Percentiles rank a stretch among this genome's conserved stretches.
Evolutionary conservation across 2,329 filamentous ascomycete genomes (phyloP).

Genomic region (Colletotrichum sp.): DNA sequence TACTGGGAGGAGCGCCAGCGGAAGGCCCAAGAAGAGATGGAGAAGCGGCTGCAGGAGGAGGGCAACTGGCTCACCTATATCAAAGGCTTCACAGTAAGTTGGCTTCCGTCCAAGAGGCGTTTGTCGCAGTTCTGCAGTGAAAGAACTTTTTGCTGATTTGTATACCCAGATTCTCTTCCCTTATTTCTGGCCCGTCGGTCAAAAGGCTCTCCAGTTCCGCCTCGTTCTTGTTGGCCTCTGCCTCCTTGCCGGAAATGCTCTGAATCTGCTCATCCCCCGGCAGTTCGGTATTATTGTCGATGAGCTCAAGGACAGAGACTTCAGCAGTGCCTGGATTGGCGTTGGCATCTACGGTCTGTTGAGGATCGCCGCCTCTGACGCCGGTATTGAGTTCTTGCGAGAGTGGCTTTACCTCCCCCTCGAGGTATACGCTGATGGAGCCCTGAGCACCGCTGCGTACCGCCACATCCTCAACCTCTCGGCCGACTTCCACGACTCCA

Average conservation of each 20-base stretch:
- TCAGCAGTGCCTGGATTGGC: constrained; percentile 51
- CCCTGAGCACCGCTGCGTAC: constrained; percentile 59
- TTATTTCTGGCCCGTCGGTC: constrained; percentile 77
- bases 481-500: constrained; percentile 66
- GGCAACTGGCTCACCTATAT: constrained; percentile 81
- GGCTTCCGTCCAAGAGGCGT: not conserved
- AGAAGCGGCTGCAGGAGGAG: constrained; percentile 73
- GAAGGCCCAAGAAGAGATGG: constrained; percentile 61
- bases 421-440: constrained; percentile 60
- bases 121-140: not conserved
- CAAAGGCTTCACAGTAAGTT: constrained; percentile 68
- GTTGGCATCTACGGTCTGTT: constrained; percentile 57
- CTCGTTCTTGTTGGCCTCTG: constrained; percentile 71
- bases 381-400: constrained; percentile 58
- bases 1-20: constrained; percentile 59
- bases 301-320: constrained; percentile 49
- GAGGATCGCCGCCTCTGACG: constrained; percentile 58
- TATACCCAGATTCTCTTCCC: constrained; percentile 71
- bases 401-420: constrained; percentile 64
- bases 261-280: constrained; percentile 81
- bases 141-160: not conserved
- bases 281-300: constrained; percentile 83
- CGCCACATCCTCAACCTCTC: constrained; percentile 66
- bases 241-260: constrained; percentile 70
- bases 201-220: constrained; percentile 70